phyloP scores from a whole-genome alignment of 192 early-diverging fungal species.

The Entomortierella parvispora region DNA sequence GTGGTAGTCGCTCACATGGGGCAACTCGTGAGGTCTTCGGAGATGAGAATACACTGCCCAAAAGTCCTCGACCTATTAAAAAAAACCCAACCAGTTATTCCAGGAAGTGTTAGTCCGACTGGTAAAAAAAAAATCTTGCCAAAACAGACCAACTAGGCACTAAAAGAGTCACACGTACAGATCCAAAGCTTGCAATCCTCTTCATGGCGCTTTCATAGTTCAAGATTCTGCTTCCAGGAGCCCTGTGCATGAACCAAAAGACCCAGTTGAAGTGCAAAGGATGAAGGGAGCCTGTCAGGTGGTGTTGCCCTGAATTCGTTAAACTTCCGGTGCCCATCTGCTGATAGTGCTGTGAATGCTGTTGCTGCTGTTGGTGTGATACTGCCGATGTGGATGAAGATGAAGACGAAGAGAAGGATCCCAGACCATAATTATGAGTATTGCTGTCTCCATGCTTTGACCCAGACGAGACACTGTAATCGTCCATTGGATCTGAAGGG shows the following conservation, averaged over 20 bases:
- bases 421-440: neutral
- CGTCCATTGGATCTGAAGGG: conserved; percentile 2
- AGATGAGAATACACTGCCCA: conserved; percentile 85
- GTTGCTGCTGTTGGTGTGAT: neutral
- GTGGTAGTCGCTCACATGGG: conserved; percentile 90
- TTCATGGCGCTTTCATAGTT: conserved; percentile 92
- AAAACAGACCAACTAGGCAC: no score
- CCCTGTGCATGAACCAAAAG: conserved; percentile 95
- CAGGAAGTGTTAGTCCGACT: neutral
- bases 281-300: no score
- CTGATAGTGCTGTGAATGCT: neutral
- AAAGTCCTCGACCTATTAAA: conserved; percentile 72
- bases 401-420: neutral
- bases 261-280: conserved; percentile 86
- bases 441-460: neutral
- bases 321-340: neutral
- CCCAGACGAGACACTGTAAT: neutral
- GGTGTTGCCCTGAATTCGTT: neutral
- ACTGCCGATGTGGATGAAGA: neutral
- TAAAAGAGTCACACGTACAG: conserved; percentile 53
- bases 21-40: conserved; percentile 83
- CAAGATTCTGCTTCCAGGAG: conserved; percentile 83
- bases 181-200: conserved; percentile 80
- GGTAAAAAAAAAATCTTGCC: no score
- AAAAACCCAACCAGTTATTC: neutral